Conservation (phyloP, 179 eudicot genomes). For the Silene noctiflora region DNA sequence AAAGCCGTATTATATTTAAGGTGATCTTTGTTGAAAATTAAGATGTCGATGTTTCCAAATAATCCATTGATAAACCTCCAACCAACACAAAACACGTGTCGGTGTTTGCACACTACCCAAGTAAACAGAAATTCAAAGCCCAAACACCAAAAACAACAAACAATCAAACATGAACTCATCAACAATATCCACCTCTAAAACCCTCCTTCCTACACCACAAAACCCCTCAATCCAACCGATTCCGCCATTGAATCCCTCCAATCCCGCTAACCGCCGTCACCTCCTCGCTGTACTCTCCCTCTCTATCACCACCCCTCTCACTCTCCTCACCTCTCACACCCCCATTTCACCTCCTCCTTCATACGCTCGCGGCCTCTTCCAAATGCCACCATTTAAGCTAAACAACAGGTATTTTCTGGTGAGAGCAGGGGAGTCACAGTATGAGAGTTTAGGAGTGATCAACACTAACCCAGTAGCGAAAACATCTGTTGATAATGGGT, state of each 20-base stretch:
- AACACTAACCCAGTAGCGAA: slow-evolving; percentile 96
- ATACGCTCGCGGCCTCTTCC: slow-evolving; percentile 87
- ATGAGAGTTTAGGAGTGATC: slow-evolving; percentile 71
- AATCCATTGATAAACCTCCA: not conserved
- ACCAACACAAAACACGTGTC: not conserved
- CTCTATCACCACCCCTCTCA: slow-evolving; percentile 44
- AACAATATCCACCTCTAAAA: slow-evolving; percentile 22
- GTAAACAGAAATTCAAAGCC: slow-evolving; percentile 23
- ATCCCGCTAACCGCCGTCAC: slow-evolving; percentile 47
- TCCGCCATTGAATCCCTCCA: slow-evolving; percentile 22
- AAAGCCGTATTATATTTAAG: no score
- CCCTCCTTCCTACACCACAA: slow-evolving; percentile 16
- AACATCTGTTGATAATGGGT: slow-evolving; percentile 75
- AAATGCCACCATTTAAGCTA: slow-evolving; percentile 91
- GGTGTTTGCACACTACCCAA: not conserved
- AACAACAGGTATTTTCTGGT: slow-evolving; percentile 91
- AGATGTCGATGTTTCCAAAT: no score
- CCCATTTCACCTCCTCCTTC: slow-evolving; percentile 34
- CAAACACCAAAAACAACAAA: not conserved
- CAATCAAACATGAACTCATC: slow-evolving; percentile 17
- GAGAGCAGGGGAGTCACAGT: slow-evolving; percentile 91
- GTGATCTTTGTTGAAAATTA: no score
- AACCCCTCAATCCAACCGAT: slow-evolving; percentile 25
- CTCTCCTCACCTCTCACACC: slow-evolving; percentile 22
- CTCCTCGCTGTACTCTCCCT: slow-evolving; percentile 53